Evolutionary conservation across 2,329 filamentous ascomycete genomes (phyloP), one percentile per base, ranked within the genome.

Genomic region (Teratosphaeria nubilosa): DNA sequence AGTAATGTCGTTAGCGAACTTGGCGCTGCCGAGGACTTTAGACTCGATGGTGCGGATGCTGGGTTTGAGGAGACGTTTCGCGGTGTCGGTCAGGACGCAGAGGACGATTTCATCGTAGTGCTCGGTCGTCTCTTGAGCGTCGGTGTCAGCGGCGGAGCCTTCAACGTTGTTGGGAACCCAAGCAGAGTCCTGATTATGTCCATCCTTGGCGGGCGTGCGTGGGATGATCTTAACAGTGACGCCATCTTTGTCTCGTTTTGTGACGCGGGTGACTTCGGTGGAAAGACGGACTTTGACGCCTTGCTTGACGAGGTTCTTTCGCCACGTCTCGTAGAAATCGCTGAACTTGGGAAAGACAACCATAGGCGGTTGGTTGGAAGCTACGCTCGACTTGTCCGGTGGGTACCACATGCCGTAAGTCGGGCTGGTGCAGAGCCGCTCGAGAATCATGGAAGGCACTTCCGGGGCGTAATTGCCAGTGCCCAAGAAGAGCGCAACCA

Each of bases 391-490:
- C 64, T 77, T 75, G 63, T 79, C 77, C 10, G 73, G 70, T 1
- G 79, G 76, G 63, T 81, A 82, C 80, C 80, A 83, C 79, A 83
- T 82, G 51, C 80, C 80, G 59, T 81, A 82, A 1, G 80, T 82
- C 0, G 80, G 79, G 62, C 76, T 79, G 1, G 77, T 79, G 64
- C 72, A 76, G 1, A 80, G 69, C 11, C 77, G 64, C 62, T 80
- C 77, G 14, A 90, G 75, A 34, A 90, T 84, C 25, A 86, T 85
- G 50, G 80, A 82, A 0, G 86, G 83, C 0, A 90, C 86, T 62
- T 88, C 83, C 0, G 86, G 82, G 0, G 86, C 87, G 65, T 88
- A 85, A 63, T 90, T 90, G 1, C 87, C 86, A 5, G 87, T 90
- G 0, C 87, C 87, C 0, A 90, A 75, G 67, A 91, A 90, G 1